phyloP scores from a whole-genome alignment of 1,284 basidiomycete genomes.

The Cryptococcus deneoformans region DNA sequence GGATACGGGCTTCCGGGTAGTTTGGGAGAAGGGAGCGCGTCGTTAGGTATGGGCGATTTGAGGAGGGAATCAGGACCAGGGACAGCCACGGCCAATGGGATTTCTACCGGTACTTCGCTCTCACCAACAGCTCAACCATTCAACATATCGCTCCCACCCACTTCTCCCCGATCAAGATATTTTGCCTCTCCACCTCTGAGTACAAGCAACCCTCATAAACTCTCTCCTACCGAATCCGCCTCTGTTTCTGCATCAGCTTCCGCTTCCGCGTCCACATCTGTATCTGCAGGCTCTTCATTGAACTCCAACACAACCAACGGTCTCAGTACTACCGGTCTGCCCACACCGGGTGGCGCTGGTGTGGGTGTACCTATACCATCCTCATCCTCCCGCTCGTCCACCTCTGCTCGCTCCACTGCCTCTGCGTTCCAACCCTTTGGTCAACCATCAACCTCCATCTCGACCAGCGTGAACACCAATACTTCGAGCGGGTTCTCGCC shows the following conservation, averaged over 20 bases:
- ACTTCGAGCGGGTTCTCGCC: conserved; percentile 25
- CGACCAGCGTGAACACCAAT: neutral
- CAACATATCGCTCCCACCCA: conserved; percentile 31
- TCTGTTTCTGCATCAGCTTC: no score
- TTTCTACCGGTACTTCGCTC: conserved; percentile 22
- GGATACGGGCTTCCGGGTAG: conserved; percentile 4
- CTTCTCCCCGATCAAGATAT: conserved; percentile 39
- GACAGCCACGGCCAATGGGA: neutral
- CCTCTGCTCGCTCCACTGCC: neutral
- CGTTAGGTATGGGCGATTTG: neutral
- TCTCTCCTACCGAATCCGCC: conserved; percentile 1
- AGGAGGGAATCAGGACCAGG: neutral
- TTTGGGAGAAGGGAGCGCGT: neutral
- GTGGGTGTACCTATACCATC: conserved; percentile 6
- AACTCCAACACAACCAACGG: neutral
- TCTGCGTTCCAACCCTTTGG: conserved; percentile 15
- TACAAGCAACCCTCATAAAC: neutral
- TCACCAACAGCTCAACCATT: conserved; percentile 47
- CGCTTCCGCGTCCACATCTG: no score
- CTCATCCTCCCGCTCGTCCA: no score
- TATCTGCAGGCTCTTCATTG: conserved; percentile 2
- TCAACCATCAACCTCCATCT: conserved; percentile 4
- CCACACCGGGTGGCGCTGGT: no score
- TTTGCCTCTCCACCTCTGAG: conserved; percentile 11
- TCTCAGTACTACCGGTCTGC: no score